phyloP scores from a whole-genome alignment of 257 asterid genomes.

The Fraxinus anomala region DNA sequence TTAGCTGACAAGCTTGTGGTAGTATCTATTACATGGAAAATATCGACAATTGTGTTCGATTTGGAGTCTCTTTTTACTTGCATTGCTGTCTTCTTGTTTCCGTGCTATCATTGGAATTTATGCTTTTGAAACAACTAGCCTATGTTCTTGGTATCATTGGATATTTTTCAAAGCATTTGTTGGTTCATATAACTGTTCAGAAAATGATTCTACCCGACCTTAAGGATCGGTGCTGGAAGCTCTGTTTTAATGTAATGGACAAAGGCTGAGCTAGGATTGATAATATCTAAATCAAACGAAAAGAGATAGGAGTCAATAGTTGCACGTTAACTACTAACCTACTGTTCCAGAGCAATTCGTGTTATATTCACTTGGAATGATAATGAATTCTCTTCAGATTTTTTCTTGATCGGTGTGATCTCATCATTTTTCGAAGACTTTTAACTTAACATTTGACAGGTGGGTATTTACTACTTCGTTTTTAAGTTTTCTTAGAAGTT shows the following conservation, averaged over 20 bases:
- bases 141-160: constrained; percentile 6
- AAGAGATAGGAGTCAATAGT: background rate
- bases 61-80: background rate
- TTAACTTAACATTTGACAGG: background rate
- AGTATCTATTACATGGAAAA: background rate
- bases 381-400: background rate
- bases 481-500: background rate
- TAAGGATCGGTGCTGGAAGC: constrained; percentile 8
- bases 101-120: background rate
- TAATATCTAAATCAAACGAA: background rate
- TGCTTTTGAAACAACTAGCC: constrained; percentile 6
- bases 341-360: background rate
- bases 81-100: constrained; percentile 15
- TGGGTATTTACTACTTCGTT: background rate
- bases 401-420: background rate
- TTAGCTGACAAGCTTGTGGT: constrained; percentile 28
- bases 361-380: background rate
- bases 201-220: too few species aligned
- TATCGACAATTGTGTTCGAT: constrained; percentile 4
- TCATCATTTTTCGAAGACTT: background rate
- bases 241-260: background rate
- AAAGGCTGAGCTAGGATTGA: background rate
- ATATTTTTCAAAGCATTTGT: background rate
- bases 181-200: background rate
- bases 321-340: background rate